Percentiles rank a stretch among this genome's conserved stretches.
These are phyloP conservation scores for Kokia cookei DNA, from an alignment of 441 rosid species.

Conservation along the genomic window DNA sequence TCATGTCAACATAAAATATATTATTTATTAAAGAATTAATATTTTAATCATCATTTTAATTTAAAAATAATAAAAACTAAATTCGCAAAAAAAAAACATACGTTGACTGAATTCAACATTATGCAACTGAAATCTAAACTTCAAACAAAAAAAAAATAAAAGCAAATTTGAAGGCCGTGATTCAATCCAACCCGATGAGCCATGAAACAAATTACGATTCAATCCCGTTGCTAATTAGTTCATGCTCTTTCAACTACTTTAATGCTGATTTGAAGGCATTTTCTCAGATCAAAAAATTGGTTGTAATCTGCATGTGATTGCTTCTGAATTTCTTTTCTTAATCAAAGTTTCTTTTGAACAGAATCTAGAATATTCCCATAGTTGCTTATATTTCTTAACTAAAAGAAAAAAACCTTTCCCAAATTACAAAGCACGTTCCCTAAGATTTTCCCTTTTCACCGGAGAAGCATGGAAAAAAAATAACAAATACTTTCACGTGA, in stretches of 20 bases:
- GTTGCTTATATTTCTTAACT: neutral
- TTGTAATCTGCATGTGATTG: neutral
- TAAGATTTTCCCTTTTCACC: conserved; percentile 6
- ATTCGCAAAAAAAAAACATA: too few relatives aligned
- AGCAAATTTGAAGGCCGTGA: too few relatives aligned
- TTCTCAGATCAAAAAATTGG: conserved; percentile 13
- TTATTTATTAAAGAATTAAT: too few relatives aligned
- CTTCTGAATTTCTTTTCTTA: neutral
- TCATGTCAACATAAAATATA: too few relatives aligned
- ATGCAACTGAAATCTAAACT: too few relatives aligned
- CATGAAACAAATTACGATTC: too few relatives aligned
- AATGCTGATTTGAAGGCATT: conserved; percentile 14
- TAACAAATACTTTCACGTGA: neutral
- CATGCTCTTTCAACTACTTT: neutral
- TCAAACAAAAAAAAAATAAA: too few relatives aligned
- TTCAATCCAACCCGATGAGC: too few relatives aligned
- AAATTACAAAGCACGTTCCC: conserved; percentile 8
- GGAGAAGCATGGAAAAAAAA: neutral
- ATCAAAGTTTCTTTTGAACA: neutral
- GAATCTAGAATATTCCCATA: neutral
- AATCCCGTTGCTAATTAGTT: neutral
- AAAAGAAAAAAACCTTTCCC: neutral
- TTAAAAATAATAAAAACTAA: too few relatives aligned
- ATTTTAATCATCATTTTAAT: too few relatives aligned
- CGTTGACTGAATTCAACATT: too few relatives aligned